Percentiles rank a stretch among this genome's conserved stretches.
These are phyloP conservation scores for Daphne laureola DNA, from an alignment of 441 rosid genomes.

Conservation along the genomic window DNA sequence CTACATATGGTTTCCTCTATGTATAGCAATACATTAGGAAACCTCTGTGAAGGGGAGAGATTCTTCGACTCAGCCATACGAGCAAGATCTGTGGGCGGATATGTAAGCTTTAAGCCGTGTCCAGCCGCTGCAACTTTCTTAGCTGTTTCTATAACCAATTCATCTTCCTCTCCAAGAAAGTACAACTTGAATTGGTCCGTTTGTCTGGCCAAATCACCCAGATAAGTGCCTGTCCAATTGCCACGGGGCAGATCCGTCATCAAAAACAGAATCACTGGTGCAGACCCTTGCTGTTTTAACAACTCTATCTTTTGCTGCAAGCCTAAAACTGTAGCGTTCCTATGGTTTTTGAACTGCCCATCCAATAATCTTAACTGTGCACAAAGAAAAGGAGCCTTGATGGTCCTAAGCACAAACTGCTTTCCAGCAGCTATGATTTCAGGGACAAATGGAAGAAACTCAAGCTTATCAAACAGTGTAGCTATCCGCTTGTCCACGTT, in stretches of 20 bases:
- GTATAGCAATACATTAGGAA: constrained; percentile 53
- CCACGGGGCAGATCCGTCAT: constrained; percentile 90
- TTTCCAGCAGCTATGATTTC: constrained; percentile 59
- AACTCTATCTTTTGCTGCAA: constrained; percentile 61
- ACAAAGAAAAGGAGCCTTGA: constrained; percentile 70
- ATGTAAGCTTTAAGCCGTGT: constrained; percentile 43
- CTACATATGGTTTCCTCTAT: constrained; percentile 82
- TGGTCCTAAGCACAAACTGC: constrained; percentile 42
- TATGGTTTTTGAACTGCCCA: constrained; percentile 91
- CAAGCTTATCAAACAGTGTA: constrained; percentile 46
- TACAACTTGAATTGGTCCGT: constrained; percentile 34
- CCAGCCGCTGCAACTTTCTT: constrained; percentile 34
- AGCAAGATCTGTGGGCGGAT: constrained; percentile 21
- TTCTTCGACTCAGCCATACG: constrained; percentile 23
- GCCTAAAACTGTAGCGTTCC: constrained; percentile 55
- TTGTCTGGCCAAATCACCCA: constrained; percentile 48
- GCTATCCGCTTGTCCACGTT: constrained; percentile 37
- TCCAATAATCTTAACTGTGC: constrained; percentile 87
- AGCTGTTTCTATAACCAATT: constrained; percentile 33
- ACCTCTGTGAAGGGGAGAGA: constrained; percentile 30
- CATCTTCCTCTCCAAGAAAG: constrained; percentile 36
- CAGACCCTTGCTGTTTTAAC: constrained; percentile 29
- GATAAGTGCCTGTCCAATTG: constrained; percentile 75
- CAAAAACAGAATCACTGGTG: constrained; percentile 48
- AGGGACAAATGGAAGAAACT: constrained; percentile 68